phyloP scores from a whole-genome alignment of 768 basidiomycete genomes.

The Tulasnella sp. region DNA sequence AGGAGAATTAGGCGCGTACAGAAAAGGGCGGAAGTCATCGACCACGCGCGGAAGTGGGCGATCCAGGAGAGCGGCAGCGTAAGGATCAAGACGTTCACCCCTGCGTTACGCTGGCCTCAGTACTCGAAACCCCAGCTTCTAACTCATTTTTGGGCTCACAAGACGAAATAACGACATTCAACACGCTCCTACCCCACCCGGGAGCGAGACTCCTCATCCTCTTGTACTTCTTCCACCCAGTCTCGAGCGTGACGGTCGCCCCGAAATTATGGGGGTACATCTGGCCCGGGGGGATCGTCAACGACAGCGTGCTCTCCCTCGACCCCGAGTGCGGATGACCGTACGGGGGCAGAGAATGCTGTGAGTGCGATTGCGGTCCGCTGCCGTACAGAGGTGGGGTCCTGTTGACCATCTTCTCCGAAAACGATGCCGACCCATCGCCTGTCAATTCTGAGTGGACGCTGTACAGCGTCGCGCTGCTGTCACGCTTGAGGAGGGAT shows the following conservation, averaged over 20 bases:
- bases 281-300: background rate
- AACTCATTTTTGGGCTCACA: background rate
- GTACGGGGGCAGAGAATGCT: no score
- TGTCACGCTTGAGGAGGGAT: background rate
- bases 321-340: no score
- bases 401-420: background rate
- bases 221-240: background rate
- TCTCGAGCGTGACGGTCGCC: background rate
- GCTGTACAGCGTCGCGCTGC: background rate
- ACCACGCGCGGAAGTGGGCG: constrained; percentile 38
- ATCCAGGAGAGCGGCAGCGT: constrained; percentile 53
- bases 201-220: background rate
- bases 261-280: background rate
- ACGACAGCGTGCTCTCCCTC: background rate
- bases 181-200: background rate
- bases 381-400: background rate
- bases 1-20: constrained; percentile 26
- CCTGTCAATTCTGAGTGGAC: background rate
- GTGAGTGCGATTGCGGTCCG: background rate
- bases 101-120: background rate
- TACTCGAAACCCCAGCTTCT: no score
- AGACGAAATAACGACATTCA: background rate
- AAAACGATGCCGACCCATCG: background rate
- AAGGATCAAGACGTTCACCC: constrained; percentile 42
- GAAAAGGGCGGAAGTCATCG: constrained; percentile 31